Evolutionary conservation across 176 grass and related monocot genomes (phyloP).

Genomic region (sorghum (Sorghum bicolor)): DNA sequence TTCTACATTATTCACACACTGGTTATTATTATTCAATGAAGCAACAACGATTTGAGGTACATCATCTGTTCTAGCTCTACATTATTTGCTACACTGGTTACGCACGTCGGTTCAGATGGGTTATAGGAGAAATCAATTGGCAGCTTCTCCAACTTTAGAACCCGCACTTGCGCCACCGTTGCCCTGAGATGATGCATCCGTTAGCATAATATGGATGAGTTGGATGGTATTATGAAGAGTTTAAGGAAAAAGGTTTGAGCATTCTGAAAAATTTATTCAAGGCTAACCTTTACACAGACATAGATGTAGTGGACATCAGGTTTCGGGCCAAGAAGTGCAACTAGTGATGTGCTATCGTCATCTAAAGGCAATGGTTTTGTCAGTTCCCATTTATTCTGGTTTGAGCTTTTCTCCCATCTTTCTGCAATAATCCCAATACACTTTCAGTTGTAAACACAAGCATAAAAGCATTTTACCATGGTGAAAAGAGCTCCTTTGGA

Average conservation of each 20-base stretch:
- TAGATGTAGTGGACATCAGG: slow-evolving; percentile 96
- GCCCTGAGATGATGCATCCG: slow-evolving; percentile 11
- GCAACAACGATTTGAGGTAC: not conserved
- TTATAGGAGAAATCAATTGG: slow-evolving; percentile 15
- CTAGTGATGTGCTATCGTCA: slow-evolving; percentile 42
- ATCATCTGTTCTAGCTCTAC: slow-evolving; percentile 2
- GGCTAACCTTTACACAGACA: slow-evolving; percentile 77
- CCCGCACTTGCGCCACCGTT: not conserved
- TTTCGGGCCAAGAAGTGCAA: slow-evolving; percentile 62
- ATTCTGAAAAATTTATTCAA: not conserved
- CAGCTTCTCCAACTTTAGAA: slow-evolving; percentile 1
- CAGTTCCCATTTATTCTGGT: slow-evolving; percentile 60
- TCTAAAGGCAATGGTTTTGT: slow-evolving; percentile 76
- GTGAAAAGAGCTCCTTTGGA: not conserved
- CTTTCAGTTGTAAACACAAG: not conserved
- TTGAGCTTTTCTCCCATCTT: slow-evolving; percentile 58
- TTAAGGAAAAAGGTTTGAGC: not conserved
- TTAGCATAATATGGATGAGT: not conserved
- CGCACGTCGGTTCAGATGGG: not conserved
- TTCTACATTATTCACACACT: not conserved
- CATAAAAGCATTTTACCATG: not conserved
- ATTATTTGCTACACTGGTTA: slow-evolving; percentile 46
- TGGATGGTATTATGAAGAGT: not conserved
- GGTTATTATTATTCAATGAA: not conserved
- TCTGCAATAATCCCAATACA: slow-evolving; percentile 37